Evolutionary conservation across 805 yeast genomes (phyloP).

Genomic region (Candida mattraensis): DNA sequence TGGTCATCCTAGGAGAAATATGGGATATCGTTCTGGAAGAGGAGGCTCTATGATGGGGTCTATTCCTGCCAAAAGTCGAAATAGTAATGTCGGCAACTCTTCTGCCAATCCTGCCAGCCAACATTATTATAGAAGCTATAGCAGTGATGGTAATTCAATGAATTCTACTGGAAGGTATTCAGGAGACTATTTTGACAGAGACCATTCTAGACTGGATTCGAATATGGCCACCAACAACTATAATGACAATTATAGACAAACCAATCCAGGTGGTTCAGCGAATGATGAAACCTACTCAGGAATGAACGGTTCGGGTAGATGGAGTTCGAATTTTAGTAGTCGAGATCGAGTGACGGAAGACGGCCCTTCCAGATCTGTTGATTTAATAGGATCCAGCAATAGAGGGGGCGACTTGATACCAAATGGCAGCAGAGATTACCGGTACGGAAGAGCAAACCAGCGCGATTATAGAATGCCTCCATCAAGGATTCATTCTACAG

Average conservation of each 20-base stretch:
- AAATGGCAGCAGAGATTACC: conserved; percentile 13
- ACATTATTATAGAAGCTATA: conserved; percentile 19
- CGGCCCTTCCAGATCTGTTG: conserved; percentile 22
- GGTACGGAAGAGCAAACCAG: conserved; percentile 15
- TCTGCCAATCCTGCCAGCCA: conserved; percentile 4
- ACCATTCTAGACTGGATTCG: conserved; percentile 18
- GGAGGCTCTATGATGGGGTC: conserved; percentile 10
- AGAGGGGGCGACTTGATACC: conserved; percentile 24
- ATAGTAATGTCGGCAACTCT: conserved; percentile 2
- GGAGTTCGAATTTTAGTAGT: conserved; percentile 8
- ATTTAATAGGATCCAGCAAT: conserved; percentile 20
- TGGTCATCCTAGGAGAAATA: conserved; percentile 15
- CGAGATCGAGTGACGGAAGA: conserved; percentile 19
- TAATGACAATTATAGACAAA: conserved; percentile 8
- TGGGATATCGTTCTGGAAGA: conserved; percentile 21
- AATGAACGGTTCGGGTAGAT: conserved; percentile 7
- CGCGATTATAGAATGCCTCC: conserved; percentile 21
- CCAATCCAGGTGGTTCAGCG: conserved; percentile 4
- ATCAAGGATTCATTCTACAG: conserved; percentile 5
- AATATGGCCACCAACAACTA: conserved; percentile 3
- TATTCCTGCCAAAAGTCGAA: conserved; percentile 8
- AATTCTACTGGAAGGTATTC: conserved; percentile 12
- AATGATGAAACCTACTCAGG: conserved; percentile 12
- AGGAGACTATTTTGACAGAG: conserved; percentile 21
- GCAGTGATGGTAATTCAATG: conserved; percentile 16